Evolutionary conservation across 2,329 filamentous ascomycete species (phyloP).

Genomic region (Gnomoniopsis smithogilvyi): DNA sequence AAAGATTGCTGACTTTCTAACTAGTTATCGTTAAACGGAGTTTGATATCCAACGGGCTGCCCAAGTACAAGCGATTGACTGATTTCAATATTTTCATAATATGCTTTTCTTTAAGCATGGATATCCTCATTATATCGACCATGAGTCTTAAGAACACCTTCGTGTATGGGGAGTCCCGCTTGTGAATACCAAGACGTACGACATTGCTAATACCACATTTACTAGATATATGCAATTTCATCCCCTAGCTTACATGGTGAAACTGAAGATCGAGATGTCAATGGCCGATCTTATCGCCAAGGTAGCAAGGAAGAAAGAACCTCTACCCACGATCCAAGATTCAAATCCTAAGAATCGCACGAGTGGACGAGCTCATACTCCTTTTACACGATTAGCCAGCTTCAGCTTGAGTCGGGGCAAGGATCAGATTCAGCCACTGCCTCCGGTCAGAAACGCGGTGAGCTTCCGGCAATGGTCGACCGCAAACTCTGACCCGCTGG

Average conservation of each 20-base stretch:
- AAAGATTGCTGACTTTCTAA: background rate
- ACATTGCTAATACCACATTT: background rate
- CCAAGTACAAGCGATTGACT: constrained; percentile 41
- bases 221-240: constrained; percentile 41
- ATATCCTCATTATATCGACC: constrained; percentile 37
- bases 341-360: background rate
- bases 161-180: constrained; percentile 21
- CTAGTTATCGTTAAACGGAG: background rate
- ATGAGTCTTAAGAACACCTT: constrained; percentile 42
- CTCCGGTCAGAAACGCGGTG: background rate
- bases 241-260: constrained; percentile 42
- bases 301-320: constrained; percentile 17
- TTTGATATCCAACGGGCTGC: constrained; percentile 27
- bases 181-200: background rate
- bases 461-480: background rate
- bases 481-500: background rate
- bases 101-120: constrained; percentile 41
- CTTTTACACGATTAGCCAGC: background rate
- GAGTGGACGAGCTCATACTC: background rate
- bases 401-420: background rate
- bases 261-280: constrained; percentile 44
- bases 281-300: constrained; percentile 44
- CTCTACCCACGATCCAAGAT: background rate
- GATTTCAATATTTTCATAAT: constrained; percentile 44
- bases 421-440: background rate